Evolutionary conservation across 148 eudicot species (phyloP), one percentile per base, ranked within the genome.

Genomic region (Salicornia ramosissima): DNA sequence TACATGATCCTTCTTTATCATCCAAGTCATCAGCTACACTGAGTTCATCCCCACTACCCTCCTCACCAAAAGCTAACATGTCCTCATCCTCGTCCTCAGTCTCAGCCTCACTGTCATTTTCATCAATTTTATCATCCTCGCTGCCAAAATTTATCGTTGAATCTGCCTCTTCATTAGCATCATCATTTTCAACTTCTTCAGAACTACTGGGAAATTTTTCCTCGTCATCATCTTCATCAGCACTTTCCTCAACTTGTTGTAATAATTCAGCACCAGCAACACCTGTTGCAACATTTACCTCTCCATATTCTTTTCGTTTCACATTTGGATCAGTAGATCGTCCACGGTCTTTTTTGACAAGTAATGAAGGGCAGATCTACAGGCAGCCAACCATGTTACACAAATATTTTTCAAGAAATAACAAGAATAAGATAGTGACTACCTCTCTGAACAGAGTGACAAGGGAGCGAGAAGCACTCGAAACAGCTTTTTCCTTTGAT

Each of bases 381-480:
- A 84, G 43, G 16, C 12, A 29, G 53, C n/a, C 28, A 51, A 52
- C 19, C 30, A 74, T 76, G 63, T 79, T 39, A 75, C 70, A 43
- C 26, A 33, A 18, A 76, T 57, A 3, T 26, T 6, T 14, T 50
- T 19, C 47, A 69, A 69, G 28, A 28, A 56, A 73, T 49, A 66
- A 72, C 14, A 6, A 58, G 53, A 45, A 68, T 25, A 25, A 51
- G 53, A 67, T 42, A 69, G 65, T 21, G 40, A 66, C 68, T 88
- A 88, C 99, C 96, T 94, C 97, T 87, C 99, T 87, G 71, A 94
- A 94, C 76, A 94, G 80, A 59, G 87, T 80, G 69, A 88, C 46
- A 70, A 94, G 92, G 21, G 97, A 87, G 46, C 97, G 99, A 67
- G 99, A 97, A 46, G 97, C 89, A 78, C 86, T 81, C 40, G 97